Conservation (phyloP, 2,329 filamentous ascomycete species). For the Biscogniauxia sp. region DNA sequence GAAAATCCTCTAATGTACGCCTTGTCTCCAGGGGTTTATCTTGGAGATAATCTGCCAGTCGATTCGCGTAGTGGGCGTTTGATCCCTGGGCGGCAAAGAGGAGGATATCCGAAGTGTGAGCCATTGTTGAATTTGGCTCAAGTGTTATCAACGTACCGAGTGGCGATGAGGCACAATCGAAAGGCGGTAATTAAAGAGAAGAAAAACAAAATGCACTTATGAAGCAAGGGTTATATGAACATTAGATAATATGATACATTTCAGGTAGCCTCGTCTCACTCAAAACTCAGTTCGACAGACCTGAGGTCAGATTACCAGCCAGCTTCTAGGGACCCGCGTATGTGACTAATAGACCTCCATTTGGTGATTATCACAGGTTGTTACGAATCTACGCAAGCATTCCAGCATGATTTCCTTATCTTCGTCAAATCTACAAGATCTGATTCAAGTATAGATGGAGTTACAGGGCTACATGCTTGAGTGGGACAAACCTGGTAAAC, state of each 20-base stretch:
- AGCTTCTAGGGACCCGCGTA: neutral
- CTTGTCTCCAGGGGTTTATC: neutral
- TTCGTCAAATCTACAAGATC: neutral
- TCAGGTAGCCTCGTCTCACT: neutral
- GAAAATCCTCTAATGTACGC: neutral
- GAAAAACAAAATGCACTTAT: neutral
- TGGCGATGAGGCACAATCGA: neutral
- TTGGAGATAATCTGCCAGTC: neutral
- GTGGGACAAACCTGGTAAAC: neutral
- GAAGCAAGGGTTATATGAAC: neutral
- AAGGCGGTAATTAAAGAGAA: neutral
- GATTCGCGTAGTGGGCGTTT: neutral
- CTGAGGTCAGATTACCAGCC: neutral
- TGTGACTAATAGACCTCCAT: neutral
- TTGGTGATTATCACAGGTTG: neutral
- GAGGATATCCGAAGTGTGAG: neutral
- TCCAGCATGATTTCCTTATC: neutral
- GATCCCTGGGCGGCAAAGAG: neutral
- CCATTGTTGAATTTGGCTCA: neutral
- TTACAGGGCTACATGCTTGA: neutral
- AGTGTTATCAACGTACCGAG: neutral
- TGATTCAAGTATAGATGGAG: neutral
- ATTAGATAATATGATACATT: neutral
- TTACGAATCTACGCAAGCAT: neutral
- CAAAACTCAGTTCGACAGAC: neutral